These are phyloP conservation scores for Cinchona pubescens DNA, from an alignment of 257 asterid genomes.

Conservation along the genomic window DNA sequence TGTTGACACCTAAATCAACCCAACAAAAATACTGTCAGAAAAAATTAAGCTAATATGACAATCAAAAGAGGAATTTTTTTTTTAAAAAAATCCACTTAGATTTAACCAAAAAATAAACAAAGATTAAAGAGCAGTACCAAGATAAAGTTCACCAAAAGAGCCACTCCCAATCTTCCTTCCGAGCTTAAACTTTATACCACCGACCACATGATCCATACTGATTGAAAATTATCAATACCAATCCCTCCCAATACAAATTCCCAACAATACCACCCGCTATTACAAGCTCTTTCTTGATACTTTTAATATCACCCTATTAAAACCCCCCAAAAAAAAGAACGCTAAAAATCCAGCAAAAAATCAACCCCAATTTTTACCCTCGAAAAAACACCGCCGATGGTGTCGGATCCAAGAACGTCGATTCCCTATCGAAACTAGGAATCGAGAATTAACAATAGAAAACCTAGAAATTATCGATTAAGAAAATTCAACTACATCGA, in stretches of 20 bases:
- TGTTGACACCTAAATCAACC: slow-evolving; percentile 61
- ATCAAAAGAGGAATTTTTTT: slow-evolving; percentile 1
- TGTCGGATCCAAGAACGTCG: slow-evolving; percentile 19
- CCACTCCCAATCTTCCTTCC: slow-evolving; percentile 97
- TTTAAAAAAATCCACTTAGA: background rate
- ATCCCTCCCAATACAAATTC: background rate
- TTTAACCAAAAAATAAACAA: background rate
- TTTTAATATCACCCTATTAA: slow-evolving; percentile 13
- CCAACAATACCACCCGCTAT: slow-evolving; percentile 6
- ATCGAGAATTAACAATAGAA: slow-evolving; percentile 9
- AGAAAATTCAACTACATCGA: slow-evolving; percentile 47
- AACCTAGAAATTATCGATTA: slow-evolving; percentile 25
- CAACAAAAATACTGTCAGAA: slow-evolving; percentile 15
- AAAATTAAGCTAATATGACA: background rate
- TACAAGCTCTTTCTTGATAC: slow-evolving; percentile 16
- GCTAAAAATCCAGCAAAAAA: slow-evolving; percentile 2
- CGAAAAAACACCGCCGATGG: slow-evolving; percentile 19
- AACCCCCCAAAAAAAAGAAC: background rate
- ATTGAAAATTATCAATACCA: slow-evolving; percentile 4
- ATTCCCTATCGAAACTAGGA: slow-evolving; percentile 13
- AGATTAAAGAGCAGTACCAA: slow-evolving; percentile 44
- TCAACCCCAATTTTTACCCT: slow-evolving; percentile 21
- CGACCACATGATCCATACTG: slow-evolving; percentile 76
- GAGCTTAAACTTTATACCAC: slow-evolving; percentile 88
- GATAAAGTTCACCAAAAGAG: slow-evolving; percentile 91